A percentile compares a stretch with the other conserved stretches of the same genome.
Evolutionary conservation across 106 monocot species (phyloP).

Genomic region (Allium fistulosum): DNA sequence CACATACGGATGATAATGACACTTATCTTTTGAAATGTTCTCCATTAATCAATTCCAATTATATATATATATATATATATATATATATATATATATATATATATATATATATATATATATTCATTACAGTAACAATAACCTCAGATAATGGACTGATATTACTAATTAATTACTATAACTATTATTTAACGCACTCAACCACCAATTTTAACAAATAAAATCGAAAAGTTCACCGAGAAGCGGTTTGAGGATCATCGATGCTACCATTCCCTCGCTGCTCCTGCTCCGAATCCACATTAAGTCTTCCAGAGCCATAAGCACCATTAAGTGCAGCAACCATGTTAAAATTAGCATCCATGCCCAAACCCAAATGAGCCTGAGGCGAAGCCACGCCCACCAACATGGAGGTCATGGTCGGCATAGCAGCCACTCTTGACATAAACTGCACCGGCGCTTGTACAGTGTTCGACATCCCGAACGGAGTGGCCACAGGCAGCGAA

Average conservation of each 20-base stretch:
- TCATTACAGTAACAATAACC: neutral
- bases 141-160: no score
- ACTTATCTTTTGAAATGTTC: no score
- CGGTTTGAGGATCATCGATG: constrained; percentile 37
- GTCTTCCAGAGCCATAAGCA: constrained; percentile 32
- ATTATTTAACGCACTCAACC: no score
- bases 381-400: constrained; percentile 23
- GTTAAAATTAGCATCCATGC: constrained; percentile 68
- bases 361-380: constrained; percentile 40
- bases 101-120: neutral
- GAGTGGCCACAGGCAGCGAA: constrained; percentile 16
- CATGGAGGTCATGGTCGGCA: constrained; percentile 7
- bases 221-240: constrained; percentile 22
- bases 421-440: constrained; percentile 53
- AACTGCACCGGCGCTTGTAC: constrained; percentile 82
- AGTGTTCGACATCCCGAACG: constrained; percentile 35
- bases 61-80: neutral
- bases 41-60: neutral
- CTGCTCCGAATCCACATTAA: constrained; percentile 42
- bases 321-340: constrained; percentile 80
- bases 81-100: neutral
- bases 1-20: no score
- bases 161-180: no score
- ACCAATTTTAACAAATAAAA: no score
- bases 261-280: constrained; percentile 21